phyloP scores from a whole-genome alignment of 139 green algal genomes.

The Ettlia oleoabundans region DNA sequence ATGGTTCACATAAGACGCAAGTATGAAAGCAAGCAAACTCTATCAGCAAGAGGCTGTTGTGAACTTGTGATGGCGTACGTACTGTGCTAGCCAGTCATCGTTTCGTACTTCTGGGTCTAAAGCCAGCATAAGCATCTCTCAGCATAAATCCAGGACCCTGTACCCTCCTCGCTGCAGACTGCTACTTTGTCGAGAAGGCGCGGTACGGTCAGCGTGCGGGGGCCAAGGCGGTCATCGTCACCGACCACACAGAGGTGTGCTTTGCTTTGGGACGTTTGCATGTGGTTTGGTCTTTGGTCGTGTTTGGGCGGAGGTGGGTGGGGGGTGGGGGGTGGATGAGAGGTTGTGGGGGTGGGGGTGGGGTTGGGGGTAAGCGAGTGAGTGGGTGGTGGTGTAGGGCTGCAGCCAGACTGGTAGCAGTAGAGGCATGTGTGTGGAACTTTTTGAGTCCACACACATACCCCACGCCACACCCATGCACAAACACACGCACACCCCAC shows the following conservation, averaged over 20 bases:
- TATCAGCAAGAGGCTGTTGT: neutral
- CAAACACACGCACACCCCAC: neutral
- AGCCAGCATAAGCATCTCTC: neutral
- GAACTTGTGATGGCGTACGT: neutral
- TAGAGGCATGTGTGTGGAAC: neutral
- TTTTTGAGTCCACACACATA: too few species aligned
- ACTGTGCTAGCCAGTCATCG: neutral
- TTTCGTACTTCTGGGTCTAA: too few species aligned
- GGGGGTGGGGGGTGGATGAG: too few species aligned
- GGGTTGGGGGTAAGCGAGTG: neutral
- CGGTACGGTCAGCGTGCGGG: constrained; percentile 71
- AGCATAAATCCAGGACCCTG: neutral
- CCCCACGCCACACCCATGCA: too few species aligned
- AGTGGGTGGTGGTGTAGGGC: neutral
- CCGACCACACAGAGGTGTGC: constrained; percentile 44
- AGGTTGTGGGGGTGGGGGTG: too few species aligned
- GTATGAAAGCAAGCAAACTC: neutral
- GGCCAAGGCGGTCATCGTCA: constrained; percentile 73
- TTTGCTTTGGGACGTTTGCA: too few species aligned
- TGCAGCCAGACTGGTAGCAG: neutral
- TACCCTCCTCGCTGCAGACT: constrained; percentile 38
- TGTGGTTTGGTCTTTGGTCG: too few species aligned
- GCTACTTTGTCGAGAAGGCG: constrained; percentile 79
- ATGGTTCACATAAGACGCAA: neutral
- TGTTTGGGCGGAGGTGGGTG: too few species aligned